Conservation (phyloP, 805 yeast species). For the Kodamaea hsintzibuensis region DNA sequence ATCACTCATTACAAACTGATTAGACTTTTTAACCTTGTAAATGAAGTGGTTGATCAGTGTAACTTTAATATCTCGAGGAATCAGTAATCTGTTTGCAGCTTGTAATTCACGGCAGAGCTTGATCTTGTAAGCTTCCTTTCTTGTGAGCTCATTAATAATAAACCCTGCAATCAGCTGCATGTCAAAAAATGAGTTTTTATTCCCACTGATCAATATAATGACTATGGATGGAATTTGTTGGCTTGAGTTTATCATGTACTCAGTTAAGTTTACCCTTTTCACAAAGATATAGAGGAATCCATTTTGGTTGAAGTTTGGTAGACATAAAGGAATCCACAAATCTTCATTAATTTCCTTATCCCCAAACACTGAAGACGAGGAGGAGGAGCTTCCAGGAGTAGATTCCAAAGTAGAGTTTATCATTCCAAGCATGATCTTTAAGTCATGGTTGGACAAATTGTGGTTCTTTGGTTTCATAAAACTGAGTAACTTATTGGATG, state of each 20-base stretch:
- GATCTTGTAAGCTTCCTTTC: slow-evolving; percentile 20
- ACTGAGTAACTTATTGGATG: slow-evolving; percentile 64
- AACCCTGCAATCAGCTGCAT: slow-evolving; percentile 61
- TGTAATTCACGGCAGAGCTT: slow-evolving; percentile 27
- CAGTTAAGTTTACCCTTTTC: slow-evolving; percentile 34
- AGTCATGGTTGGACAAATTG: slow-evolving; percentile 76
- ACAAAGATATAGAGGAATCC: slow-evolving; percentile 88
- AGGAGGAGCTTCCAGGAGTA: slow-evolving; percentile 13
- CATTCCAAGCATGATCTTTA: slow-evolving; percentile 71
- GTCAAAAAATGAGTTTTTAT: slow-evolving; percentile 75
- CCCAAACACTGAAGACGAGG: slow-evolving; percentile 2
- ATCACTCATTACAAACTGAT: slow-evolving; percentile 61
- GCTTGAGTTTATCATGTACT: slow-evolving; percentile 21
- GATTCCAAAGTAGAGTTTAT: slow-evolving; percentile 51
- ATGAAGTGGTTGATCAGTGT: slow-evolving; percentile 72
- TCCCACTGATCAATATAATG: slow-evolving; percentile 59
- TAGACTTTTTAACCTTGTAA: slow-evolving; percentile 66
- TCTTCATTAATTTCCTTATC: slow-evolving; percentile 52
- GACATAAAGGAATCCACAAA: slow-evolving; percentile 90
- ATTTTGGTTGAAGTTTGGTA: slow-evolving; percentile 84
- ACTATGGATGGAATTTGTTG: slow-evolving; percentile 20
- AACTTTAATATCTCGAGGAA: slow-evolving; percentile 23
- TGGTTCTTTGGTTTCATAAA: slow-evolving; percentile 78
- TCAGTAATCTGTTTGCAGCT: slow-evolving; percentile 18
- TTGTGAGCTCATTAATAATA: slow-evolving; percentile 40